Percentiles rank a stretch among this genome's conserved stretches.
Evolutionary conservation across 2,329 filamentous ascomycete genomes (phyloP).

Genomic region (Claviceps humidiphila): DNA sequence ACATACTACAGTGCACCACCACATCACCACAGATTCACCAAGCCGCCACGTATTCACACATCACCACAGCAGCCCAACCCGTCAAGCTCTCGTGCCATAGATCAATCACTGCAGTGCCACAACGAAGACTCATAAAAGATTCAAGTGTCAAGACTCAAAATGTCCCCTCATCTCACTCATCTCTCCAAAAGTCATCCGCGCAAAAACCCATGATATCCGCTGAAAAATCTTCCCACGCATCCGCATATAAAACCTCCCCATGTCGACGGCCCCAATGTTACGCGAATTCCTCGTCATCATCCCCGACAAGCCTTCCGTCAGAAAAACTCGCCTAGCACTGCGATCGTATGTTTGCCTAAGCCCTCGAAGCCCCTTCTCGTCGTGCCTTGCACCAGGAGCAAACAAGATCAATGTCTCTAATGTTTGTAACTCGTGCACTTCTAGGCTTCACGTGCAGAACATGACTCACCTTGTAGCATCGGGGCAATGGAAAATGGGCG

Average conservation of each 20-base stretch:
- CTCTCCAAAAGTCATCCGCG: background rate
- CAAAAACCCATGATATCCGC: conserved; percentile 1
- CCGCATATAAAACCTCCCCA: conserved; percentile 14
- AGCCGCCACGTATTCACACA: too few species aligned
- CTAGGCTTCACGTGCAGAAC: conserved; percentile 39
- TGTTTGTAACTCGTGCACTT: background rate
- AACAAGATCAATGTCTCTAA: too few species aligned
- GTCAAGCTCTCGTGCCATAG: too few species aligned
- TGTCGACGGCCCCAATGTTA: conserved; percentile 23
- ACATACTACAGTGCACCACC: too few species aligned
- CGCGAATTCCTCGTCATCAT: conserved; percentile 57
- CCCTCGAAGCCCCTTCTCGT: background rate
- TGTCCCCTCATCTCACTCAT: conserved; percentile 7
- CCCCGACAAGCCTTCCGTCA: conserved; percentile 49
- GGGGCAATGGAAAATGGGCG: conserved; percentile 51
- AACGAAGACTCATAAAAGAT: background rate
- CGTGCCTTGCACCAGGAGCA: background rate
- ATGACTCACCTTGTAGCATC: conserved; percentile 38
- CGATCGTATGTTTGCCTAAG: conserved; percentile 32
- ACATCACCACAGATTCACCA: too few species aligned
- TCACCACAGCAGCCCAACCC: too few species aligned
- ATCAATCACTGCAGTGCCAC: background rate
- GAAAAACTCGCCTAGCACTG: conserved; percentile 48
- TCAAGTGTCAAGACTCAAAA: background rate
- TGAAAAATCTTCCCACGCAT: background rate